phyloP scores from a whole-genome alignment of 352 stramenopile species.

The Phytophthora sojae region DNA sequence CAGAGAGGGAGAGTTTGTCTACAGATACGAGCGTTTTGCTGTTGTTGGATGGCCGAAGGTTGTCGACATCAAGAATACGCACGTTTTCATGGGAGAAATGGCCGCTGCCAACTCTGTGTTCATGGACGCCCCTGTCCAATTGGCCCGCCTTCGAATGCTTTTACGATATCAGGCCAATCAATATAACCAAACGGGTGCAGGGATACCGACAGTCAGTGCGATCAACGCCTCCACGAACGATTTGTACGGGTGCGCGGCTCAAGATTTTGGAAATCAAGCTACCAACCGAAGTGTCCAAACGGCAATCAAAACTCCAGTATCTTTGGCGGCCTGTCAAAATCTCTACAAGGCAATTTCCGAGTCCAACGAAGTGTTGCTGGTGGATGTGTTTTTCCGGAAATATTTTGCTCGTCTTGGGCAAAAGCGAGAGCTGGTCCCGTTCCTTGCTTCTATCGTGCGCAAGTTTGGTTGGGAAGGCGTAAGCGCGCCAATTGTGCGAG shows the following conservation, averaged over 20 bases:
- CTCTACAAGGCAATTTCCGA: conserved; percentile 8
- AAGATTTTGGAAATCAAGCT: neutral
- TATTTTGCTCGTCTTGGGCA: conserved; percentile 5
- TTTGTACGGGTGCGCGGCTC: neutral
- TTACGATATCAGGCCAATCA: neutral
- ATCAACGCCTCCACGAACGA: neutral
- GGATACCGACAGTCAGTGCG: neutral
- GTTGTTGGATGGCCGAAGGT: conserved; percentile 18
- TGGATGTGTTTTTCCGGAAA: conserved; percentile 13
- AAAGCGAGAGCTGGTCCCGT: conserved; percentile 6
- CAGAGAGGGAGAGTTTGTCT: conserved; percentile 9
- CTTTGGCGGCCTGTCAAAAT: conserved; percentile 9
- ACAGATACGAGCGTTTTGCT: conserved; percentile 14
- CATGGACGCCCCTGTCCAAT: conserved; percentile 8
- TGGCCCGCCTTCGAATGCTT: neutral
- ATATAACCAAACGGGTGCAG: neutral
- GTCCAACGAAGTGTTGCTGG: conserved; percentile 3
- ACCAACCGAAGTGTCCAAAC: neutral
- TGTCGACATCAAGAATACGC: conserved; percentile 12
- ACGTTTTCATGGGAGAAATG: conserved; percentile 4
- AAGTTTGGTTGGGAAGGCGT: conserved; percentile 12
- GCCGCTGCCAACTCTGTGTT: conserved; percentile 4
- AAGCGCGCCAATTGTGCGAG: neutral
- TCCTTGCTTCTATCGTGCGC: conserved; percentile 9
- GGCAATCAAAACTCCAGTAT: neutral